Percentiles rank a stretch among this genome's conserved stretches.
These are phyloP conservation scores for Phyllosticta paracitricarpa DNA, from an alignment of 2,329 filamentous ascomycete genomes.

Conservation along the genomic window DNA sequence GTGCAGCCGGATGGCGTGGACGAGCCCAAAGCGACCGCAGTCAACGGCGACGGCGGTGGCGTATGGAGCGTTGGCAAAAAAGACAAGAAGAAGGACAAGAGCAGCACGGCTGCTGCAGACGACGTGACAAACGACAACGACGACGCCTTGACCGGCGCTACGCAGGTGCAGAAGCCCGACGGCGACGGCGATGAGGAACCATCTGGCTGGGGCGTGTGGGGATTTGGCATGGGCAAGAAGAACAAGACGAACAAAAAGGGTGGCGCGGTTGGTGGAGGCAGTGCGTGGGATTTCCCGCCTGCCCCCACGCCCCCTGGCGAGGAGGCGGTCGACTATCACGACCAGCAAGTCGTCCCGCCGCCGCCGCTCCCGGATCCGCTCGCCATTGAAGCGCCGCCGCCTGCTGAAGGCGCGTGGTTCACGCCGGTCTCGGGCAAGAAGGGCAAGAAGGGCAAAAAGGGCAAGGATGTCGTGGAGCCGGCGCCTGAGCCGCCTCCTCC, in stretches of 20 bases:
- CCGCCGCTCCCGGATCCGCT: constrained; percentile 1
- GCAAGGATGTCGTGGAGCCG: constrained; percentile 1
- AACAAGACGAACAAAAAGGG: constrained; percentile 11
- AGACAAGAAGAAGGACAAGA: constrained; percentile 24
- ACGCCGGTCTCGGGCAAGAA: constrained; percentile 1
- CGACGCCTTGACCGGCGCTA: constrained; percentile 1
- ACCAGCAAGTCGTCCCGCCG: neutral
- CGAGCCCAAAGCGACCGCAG: neutral
- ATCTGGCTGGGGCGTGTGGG: neutral
- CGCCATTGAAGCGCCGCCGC: constrained; percentile 7
- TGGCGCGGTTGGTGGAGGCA: neutral
- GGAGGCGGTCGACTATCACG: neutral
- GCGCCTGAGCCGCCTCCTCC: constrained; percentile 15
- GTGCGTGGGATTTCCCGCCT: constrained; percentile 1
- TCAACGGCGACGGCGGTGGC: neutral
- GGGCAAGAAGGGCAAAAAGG: constrained; percentile 7
- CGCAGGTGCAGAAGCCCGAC: constrained; percentile 7
- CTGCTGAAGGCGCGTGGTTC: neutral
- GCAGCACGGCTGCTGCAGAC: constrained; percentile 6
- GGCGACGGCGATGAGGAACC: neutral
- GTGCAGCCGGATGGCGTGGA: constrained; percentile 6
- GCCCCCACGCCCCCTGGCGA: constrained; percentile 8
- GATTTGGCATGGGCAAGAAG: constrained; percentile 2
- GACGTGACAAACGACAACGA: constrained; percentile 8
- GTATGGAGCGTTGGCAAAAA: constrained; percentile 14